These are phyloP conservation scores for Nicotiana attenuata DNA, from an alignment of 257 asterid species.

Conservation along the genomic window DNA sequence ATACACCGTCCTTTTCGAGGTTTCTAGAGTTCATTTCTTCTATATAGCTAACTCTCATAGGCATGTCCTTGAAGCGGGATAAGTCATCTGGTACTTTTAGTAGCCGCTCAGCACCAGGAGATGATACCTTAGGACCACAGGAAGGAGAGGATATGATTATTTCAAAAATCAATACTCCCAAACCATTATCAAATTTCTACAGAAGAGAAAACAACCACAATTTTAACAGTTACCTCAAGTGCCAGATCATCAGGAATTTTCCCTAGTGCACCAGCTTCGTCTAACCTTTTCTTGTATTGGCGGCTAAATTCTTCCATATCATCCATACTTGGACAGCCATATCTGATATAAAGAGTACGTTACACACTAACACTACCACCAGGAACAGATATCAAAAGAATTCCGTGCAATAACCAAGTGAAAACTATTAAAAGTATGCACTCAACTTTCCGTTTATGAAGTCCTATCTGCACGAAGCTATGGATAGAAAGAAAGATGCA, in stretches of 20 bases:
- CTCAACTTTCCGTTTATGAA: too few species aligned
- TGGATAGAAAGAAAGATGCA: too few species aligned
- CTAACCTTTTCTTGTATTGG: constrained; percentile 55
- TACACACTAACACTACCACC: not conserved
- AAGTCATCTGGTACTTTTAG: constrained; percentile 79
- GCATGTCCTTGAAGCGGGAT: constrained; percentile 66
- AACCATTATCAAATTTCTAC: not conserved
- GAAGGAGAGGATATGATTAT: not conserved
- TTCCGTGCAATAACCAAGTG: not conserved
- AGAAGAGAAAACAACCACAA: not conserved
- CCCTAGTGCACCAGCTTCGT: constrained; percentile 65
- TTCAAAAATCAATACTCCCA: not conserved
- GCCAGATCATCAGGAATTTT: constrained; percentile 86
- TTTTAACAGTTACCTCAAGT: constrained; percentile 50
- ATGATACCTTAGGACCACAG: constrained; percentile 57
- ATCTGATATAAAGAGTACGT: constrained; percentile 33
- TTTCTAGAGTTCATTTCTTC: constrained; percentile 33
- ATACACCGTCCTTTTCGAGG: constrained; percentile 46
- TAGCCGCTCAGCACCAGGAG: constrained; percentile 85
- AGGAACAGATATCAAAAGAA: constrained; percentile 2
- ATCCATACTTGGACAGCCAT: constrained; percentile 78
- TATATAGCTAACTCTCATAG: constrained; percentile 59
- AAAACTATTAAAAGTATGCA: not conserved
- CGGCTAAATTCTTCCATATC: constrained; percentile 74
- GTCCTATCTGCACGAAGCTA: too few species aligned